phyloP scores from a whole-genome alignment of 2,329 filamentous ascomycete genomes.

The Mycosphaerella arachidis region DNA sequence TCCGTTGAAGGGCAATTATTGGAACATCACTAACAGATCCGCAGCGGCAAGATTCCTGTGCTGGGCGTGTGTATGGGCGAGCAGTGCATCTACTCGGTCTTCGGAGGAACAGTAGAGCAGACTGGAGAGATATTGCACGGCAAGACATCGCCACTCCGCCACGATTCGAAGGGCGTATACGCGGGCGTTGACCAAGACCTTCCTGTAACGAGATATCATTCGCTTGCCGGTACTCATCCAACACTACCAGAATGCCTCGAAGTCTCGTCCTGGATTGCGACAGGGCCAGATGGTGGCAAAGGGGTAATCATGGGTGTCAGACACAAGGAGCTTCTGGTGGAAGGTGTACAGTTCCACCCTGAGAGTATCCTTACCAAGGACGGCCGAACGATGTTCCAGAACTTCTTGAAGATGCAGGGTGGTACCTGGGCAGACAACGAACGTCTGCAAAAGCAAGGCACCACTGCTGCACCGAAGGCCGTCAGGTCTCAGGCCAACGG shows the following conservation, averaged over 20 bases:
- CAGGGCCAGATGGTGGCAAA: conserved; percentile 67
- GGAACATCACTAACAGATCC: neutral
- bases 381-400: conserved; percentile 83
- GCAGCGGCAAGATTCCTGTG: conserved; percentile 80
- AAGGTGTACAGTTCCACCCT: conserved; percentile 96
- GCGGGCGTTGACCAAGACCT: conserved; percentile 72
- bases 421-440: conserved; percentile 88
- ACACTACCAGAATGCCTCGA: conserved; percentile 83
- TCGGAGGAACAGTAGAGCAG: conserved; percentile 84
- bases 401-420: conserved; percentile 81
- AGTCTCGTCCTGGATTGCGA: conserved; percentile 82
- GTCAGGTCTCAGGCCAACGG: conserved; percentile 28
- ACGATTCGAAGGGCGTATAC: conserved; percentile 92
- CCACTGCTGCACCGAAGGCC: conserved; percentile 34
- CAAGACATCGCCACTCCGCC: conserved; percentile 86
- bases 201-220: conserved; percentile 92
- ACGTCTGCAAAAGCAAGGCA: conserved; percentile 41
- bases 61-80: conserved; percentile 99
- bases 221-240: conserved; percentile 83
- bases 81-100: conserved; percentile 95
- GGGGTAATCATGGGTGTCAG: conserved; percentile 95
- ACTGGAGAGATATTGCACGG: conserved; percentile 96
- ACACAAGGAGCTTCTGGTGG: conserved; percentile 85
- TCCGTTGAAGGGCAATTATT: neutral
- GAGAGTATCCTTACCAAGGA: conserved; percentile 93